Conservation (phyloP, 352 stramenopile species). For the Phytophthora lateralis region DNA sequence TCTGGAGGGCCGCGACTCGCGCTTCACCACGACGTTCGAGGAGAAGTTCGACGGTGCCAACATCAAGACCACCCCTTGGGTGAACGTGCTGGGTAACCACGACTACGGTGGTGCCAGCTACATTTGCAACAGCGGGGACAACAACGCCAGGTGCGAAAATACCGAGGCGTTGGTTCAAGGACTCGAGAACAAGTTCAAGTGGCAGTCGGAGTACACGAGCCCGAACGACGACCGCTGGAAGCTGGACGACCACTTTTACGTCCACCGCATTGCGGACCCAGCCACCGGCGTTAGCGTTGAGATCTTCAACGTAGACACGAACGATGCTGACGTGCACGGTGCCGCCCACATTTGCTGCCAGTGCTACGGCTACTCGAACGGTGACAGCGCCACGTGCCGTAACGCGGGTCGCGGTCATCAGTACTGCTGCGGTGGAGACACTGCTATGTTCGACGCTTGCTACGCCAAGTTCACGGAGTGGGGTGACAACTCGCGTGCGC, state of each 20-base stretch:
- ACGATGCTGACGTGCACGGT: conserved; percentile 18
- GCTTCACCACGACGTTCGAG: conserved; percentile 25
- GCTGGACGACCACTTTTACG: conserved; percentile 25
- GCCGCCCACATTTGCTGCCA: conserved; percentile 21
- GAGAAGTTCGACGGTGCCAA: conserved; percentile 21
- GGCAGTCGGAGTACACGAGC: conserved; percentile 22
- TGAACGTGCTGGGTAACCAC: conserved; percentile 28
- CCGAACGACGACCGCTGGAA: conserved; percentile 22
- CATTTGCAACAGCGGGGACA: conserved; percentile 16
- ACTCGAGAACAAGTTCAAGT: conserved; percentile 28
- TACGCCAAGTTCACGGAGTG: conserved; percentile 15
- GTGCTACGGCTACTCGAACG: conserved; percentile 26
- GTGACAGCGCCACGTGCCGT: conserved; percentile 7
- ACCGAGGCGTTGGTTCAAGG: conserved; percentile 15
- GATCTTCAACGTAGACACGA: conserved; percentile 28
- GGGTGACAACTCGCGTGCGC: conserved; percentile 13
- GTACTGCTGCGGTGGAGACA: conserved; percentile 24
- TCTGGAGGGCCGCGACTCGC: conserved; percentile 11
- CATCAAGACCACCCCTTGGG: conserved; percentile 18
- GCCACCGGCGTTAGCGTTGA: conserved; percentile 22
- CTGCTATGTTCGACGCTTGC: conserved; percentile 18
- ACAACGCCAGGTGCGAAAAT: conserved; percentile 13
- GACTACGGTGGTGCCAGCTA: conserved; percentile 29
- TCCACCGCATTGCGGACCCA: conserved; percentile 12
- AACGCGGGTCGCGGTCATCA: conserved; percentile 11